These are phyloP conservation scores for Thielaviopsis euricoi DNA, from an alignment of 2,329 filamentous ascomycete genomes.

Conservation along the genomic window DNA sequence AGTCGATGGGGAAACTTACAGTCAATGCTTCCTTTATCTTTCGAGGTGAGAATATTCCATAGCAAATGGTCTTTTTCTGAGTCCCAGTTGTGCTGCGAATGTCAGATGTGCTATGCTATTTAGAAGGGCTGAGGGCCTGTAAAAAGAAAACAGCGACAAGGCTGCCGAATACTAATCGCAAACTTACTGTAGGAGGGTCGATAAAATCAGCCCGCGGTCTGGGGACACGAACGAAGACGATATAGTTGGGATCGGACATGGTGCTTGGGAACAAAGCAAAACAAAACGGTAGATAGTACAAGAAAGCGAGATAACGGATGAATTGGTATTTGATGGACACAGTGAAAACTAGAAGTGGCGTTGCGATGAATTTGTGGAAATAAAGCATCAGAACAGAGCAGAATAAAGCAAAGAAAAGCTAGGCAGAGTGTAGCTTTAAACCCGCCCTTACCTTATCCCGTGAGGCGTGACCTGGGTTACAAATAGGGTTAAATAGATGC, in stretches of 20 bases:
- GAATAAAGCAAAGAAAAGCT: background rate
- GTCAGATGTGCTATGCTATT: background rate
- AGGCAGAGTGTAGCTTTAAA: background rate
- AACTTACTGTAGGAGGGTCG: constrained; percentile 65
- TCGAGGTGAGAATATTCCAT: constrained; percentile 78
- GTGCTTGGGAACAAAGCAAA: background rate
- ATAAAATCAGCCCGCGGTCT: constrained; percentile 76
- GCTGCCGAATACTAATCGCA: background rate
- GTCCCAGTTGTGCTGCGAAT: constrained; percentile 48
- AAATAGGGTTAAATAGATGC: background rate
- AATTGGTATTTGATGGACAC: background rate
- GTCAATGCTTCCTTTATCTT: constrained; percentile 69
- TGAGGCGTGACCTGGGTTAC: background rate
- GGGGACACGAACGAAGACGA: constrained; percentile 77
- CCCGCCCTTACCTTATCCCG: background rate
- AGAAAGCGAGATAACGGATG: background rate
- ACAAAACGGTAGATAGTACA: background rate
- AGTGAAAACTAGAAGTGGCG: too few species aligned
- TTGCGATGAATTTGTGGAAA: background rate
- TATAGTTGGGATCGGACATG: constrained; percentile 43
- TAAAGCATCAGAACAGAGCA: background rate
- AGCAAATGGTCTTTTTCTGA: constrained; percentile 69
- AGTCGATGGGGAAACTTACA: constrained; percentile 38
- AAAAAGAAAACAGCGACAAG: background rate
- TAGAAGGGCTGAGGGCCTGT: too few species aligned